Conservation (phyloP, 2,329 filamentous ascomycete genomes). For the Periconia sp. region DNA sequence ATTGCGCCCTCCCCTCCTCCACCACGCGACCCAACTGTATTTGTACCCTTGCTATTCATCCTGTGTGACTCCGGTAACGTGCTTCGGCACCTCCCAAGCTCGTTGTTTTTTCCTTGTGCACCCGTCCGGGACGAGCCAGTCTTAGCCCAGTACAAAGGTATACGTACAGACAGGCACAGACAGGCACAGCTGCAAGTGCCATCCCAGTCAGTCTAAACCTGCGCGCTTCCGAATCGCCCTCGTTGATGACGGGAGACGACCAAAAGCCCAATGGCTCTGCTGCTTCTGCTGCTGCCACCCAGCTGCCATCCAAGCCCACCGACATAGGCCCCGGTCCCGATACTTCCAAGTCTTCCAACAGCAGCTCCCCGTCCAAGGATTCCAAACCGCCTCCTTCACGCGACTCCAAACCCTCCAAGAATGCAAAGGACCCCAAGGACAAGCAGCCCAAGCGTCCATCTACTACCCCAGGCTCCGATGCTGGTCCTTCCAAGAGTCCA, state of each 20-base stretch:
- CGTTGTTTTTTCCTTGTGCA: slow-evolving; percentile 22
- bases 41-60: slow-evolving; percentile 7
- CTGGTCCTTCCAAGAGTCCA: slow-evolving; percentile 32
- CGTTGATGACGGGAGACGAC: slow-evolving; percentile 43
- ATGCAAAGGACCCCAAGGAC: slow-evolving; percentile 30
- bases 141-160: slow-evolving; percentile 16
- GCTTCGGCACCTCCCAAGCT: slow-evolving; percentile 20
- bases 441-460: slow-evolving; percentile 27
- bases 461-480: slow-evolving; percentile 28
- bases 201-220: neutral
- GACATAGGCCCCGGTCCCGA: slow-evolving; percentile 31
- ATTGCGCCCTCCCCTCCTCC: slow-evolving; percentile 11
- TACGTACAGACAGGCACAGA: no score
- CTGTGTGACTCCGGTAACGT: slow-evolving; percentile 33
- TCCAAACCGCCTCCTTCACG: neutral
- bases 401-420: slow-evolving; percentile 11
- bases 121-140: slow-evolving; percentile 22
- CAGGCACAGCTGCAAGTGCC: neutral
- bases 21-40: slow-evolving; percentile 1
- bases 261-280: slow-evolving; percentile 41
- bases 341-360: slow-evolving; percentile 30
- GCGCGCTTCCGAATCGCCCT: slow-evolving; percentile 11
- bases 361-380: slow-evolving; percentile 17
- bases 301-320: slow-evolving; percentile 34
- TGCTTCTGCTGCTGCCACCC: slow-evolving; percentile 24